These are phyloP conservation scores for Sclerotinia sclerotiorum DNA, from an alignment of 2,329 filamentous ascomycete genomes.

Conservation along the genomic window DNA sequence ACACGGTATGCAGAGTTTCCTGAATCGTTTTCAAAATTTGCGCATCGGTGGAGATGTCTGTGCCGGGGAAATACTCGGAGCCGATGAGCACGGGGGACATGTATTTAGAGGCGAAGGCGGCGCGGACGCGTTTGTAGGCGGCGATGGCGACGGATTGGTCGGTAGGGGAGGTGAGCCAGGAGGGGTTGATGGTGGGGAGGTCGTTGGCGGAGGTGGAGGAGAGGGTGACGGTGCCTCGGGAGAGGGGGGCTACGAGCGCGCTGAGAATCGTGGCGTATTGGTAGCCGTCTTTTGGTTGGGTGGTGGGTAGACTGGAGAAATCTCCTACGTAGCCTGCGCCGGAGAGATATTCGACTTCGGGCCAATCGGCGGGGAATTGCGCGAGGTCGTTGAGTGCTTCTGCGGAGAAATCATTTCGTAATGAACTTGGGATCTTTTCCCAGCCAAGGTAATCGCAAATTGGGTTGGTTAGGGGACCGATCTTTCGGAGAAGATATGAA, in stretches of 20 bases:
- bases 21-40: constrained; percentile 28
- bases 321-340: constrained; percentile 29
- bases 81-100: constrained; percentile 26
- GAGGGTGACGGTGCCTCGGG: constrained; percentile 48
- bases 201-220: constrained; percentile 39
- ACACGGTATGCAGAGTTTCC: constrained; percentile 40
- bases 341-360: constrained; percentile 39
- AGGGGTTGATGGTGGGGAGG: constrained; percentile 45
- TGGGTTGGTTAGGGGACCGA: background rate
- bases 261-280: constrained; percentile 9
- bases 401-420: background rate
- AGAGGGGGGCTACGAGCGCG: constrained; percentile 39
- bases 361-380: constrained; percentile 39
- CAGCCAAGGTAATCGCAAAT: constrained; percentile 43
- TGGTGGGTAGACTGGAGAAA: constrained; percentile 4
- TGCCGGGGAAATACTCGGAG: constrained; percentile 26
- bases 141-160: constrained; percentile 49
- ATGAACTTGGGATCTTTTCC: constrained; percentile 33
- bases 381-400: constrained; percentile 33
- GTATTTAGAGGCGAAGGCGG: constrained; percentile 28
- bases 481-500: background rate
- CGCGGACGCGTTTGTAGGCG: constrained; percentile 46
- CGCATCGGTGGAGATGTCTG: constrained; percentile 27
- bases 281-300: background rate
- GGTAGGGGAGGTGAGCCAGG: constrained; percentile 46